phyloP scores from a whole-genome alignment of 352 stramenopile species.

The Phytopythium cucurbitacearum region DNA sequence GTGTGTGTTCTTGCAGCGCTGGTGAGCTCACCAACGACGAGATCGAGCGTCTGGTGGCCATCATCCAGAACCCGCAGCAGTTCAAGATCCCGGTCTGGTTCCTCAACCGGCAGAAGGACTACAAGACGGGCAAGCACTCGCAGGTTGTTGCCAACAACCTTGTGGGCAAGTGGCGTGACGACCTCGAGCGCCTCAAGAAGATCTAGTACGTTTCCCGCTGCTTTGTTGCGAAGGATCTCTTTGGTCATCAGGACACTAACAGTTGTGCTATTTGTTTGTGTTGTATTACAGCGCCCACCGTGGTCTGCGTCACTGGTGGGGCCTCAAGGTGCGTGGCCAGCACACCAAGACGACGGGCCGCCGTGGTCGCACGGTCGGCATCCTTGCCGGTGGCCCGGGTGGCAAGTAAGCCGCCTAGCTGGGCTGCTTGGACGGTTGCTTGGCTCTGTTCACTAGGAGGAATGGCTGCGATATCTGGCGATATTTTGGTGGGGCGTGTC shows the following conservation, averaged over 20 bases:
- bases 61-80: conserved; percentile 99
- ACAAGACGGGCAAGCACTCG: conserved; percentile 99
- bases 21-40: conserved; percentile 98
- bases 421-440: neutral
- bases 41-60: conserved; percentile 99
- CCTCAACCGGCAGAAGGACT: conserved; percentile 99
- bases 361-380: conserved; percentile 80
- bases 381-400: conserved; percentile 38
- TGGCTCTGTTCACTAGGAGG: conserved; percentile 7
- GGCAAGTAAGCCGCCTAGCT: conserved; percentile 60
- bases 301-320: conserved; percentile 99
- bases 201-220: conserved; percentile 65
- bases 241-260: neutral
- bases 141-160: conserved; percentile 99
- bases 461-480: conserved; percentile 6
- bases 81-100: conserved; percentile 99
- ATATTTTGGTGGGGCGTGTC: conserved; percentile 5
- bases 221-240: conserved; percentile 8
- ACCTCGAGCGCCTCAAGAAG: conserved; percentile 99
- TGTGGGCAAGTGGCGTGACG: conserved; percentile 98
- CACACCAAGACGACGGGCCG: conserved; percentile 99
- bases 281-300: conserved; percentile 80
- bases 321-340: conserved; percentile 98
- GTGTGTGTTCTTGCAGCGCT: conserved; percentile 43
- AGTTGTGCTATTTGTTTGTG: neutral